A percentile compares a stretch with the other conserved stretches of the same genome.
Evolutionary conservation across 108 stramenopile genomes (phyloP).

Genomic region (Stephanodiscus minutulus): DNA sequence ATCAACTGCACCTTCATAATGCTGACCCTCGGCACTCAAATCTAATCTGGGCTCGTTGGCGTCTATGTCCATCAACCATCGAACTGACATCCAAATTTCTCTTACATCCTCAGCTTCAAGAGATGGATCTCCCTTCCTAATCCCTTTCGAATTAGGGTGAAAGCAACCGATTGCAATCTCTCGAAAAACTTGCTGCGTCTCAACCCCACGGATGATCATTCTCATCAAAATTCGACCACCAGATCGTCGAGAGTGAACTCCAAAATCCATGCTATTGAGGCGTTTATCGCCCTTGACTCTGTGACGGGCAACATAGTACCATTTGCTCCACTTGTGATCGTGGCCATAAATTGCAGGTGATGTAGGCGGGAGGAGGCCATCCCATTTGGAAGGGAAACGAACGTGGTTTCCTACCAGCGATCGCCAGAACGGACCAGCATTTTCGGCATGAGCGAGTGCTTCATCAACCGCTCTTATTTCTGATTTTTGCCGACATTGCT

Average conservation of each 20-base stretch:
- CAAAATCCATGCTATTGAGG: constrained; percentile 51
- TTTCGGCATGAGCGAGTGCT: constrained; percentile 61
- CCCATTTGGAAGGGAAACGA: constrained; percentile 74
- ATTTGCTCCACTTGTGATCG: constrained; percentile 42
- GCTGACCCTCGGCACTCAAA: constrained; percentile 20
- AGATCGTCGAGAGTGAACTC: constrained; percentile 52
- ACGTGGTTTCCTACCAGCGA: constrained; percentile 79
- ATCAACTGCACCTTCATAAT: constrained; percentile 63
- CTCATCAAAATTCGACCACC: constrained; percentile 75
- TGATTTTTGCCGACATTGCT: constrained; percentile 4
- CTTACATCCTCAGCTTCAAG: constrained; percentile 60
- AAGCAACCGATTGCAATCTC: constrained; percentile 78
- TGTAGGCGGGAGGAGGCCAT: constrained; percentile 50
- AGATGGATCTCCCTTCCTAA: constrained; percentile 50
- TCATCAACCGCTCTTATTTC: constrained; percentile 22
- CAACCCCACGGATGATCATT: constrained; percentile 62
- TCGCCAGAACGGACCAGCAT: constrained; percentile 75
- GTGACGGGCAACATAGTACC: constrained; percentile 73
- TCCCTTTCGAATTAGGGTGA: constrained; percentile 79
- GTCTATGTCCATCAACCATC: constrained; percentile 41
- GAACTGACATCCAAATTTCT: constrained; percentile 79
- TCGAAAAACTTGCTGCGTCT: constrained; percentile 43
- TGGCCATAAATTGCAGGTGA: constrained; percentile 34
- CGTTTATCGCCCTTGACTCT: constrained; percentile 56
- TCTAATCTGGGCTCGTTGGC: constrained; percentile 27